phyloP scores from a whole-genome alignment of 352 stramenopile genomes.

The Phytophthora crassamura region DNA sequence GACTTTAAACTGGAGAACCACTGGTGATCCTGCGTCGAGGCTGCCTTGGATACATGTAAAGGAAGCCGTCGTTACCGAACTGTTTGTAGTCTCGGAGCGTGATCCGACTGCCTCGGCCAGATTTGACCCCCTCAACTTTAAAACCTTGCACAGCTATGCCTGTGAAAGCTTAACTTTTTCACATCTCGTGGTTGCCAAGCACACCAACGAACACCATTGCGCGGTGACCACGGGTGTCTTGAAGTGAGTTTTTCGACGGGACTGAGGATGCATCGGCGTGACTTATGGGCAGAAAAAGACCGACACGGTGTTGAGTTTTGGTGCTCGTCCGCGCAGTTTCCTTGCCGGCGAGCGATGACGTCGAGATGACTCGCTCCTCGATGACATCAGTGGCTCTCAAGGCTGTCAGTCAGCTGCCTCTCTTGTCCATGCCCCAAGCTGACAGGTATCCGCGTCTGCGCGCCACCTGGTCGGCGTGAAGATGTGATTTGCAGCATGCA shows the following conservation, averaged over 20 bases:
- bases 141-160: no score
- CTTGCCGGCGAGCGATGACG: slow-evolving; percentile 1
- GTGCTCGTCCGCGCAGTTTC: slow-evolving; percentile 8
- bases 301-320: slow-evolving; percentile 18
- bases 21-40: neutral
- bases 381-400: neutral
- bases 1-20: neutral
- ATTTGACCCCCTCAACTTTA: no score
- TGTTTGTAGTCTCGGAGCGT: slow-evolving; percentile 1
- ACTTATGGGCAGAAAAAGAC: slow-evolving; percentile 1
- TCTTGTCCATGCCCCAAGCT: slow-evolving; percentile 6
- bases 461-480: slow-evolving; percentile 23
- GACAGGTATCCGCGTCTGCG: slow-evolving; percentile 32
- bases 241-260: no score
- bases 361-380: neutral
- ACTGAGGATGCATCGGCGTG: no score
- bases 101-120: neutral
- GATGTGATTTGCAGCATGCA: slow-evolving; percentile 26
- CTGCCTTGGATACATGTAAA: slow-evolving; percentile 29
- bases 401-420: neutral
- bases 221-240: no score
- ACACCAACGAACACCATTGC: no score
- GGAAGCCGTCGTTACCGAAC: neutral
- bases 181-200: no score
- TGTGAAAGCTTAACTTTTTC: no score